Conservation (phyloP, 1,284 basidiomycete species). For the Ustilago sp. region DNA sequence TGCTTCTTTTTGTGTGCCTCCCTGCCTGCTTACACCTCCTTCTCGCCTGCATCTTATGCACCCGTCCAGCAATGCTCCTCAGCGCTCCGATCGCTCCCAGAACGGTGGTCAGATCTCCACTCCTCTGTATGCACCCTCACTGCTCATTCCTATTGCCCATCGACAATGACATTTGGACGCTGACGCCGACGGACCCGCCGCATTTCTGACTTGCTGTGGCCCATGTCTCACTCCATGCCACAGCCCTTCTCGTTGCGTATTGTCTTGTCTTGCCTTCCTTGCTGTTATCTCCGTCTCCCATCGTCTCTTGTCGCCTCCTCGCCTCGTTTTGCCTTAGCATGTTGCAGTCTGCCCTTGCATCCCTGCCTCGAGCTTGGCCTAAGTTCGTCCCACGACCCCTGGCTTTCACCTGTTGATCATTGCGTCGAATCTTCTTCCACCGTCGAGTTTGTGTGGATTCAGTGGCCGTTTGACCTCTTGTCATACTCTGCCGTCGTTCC, state of each 20-base stretch:
- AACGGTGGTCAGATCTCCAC: slow-evolving; percentile 4
- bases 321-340: slow-evolving; percentile 17
- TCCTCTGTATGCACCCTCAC: not conserved
- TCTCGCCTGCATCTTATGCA: slow-evolving; percentile 6
- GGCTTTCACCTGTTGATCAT: slow-evolving; percentile 13
- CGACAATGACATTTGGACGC: not conserved
- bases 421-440: slow-evolving; percentile 9
- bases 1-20: not conserved
- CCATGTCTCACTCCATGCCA: slow-evolving; percentile 30
- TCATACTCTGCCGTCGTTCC: slow-evolving; percentile 6
- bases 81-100: slow-evolving; percentile 5
- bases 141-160: not conserved
- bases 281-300: not conserved
- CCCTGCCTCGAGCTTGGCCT: slow-evolving; percentile 39
- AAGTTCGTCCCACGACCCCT: slow-evolving; percentile 21
- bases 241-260: slow-evolving; percentile 18
- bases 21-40: not conserved
- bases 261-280: not conserved
- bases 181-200: not conserved
- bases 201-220: slow-evolving; percentile 13
- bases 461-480: not conserved
- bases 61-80: slow-evolving; percentile 21
- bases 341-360: slow-evolving; percentile 12
- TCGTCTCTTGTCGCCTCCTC: slow-evolving; percentile 3
- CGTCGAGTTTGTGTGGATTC: not conserved